Evolutionary conservation across 139 green algal species (phyloP), one percentile per base, ranked within the genome.

Genomic region (Nannochloris sp.): DNA sequence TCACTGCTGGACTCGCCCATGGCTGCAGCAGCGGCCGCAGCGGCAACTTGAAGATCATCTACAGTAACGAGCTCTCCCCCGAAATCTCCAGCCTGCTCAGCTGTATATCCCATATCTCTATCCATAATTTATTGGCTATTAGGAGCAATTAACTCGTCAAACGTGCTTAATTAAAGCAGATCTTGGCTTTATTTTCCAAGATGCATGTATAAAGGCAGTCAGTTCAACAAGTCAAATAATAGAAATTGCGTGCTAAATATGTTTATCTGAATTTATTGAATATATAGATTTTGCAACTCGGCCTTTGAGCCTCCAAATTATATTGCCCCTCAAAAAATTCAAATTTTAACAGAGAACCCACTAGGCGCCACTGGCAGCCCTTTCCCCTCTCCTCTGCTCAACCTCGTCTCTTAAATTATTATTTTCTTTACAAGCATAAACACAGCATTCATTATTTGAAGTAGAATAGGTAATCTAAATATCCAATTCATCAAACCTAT

Each of bases 401-500:
- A n/a, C n/a, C n/a, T n/a, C n/a, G n/a, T n/a, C n/a, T n/a, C n/a
- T n/a, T n/a, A n/a, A n/a, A n/a, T n/a, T n/a, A n/a, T n/a, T n/a
- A n/a, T n/a, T n/a, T n/a, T n/a, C n/a, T n/a, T n/a, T n/a, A n/a
- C n/a, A n/a, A n/a, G n/a, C n/a, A n/a, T n/a, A n/a, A n/a, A n/a
- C n/a, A n/a, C n/a, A n/a, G n/a, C n/a, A 32, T 57, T 29, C 9
- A 0, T 59, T 68, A 51, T 48, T 71, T 44, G 9, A 47, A 12
- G 8, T 71, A 51, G 6, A 67, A 68, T 71, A 13, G 29, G 69
- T 19, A 60, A 32, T 53, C 63, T 60, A 89, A 27, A 88, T 85
- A 54, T 89, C 82, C n/a, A 89, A 74, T 27, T 85, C 70, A 14
- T 76, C 55, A 27, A 86, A 56, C 12, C 25, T 29, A 23, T 82